A percentile compares a stretch with the other conserved stretches of the same genome.
Conservation (phyloP, 2,329 filamentous ascomycete genomes). For the Fonsecaea monophora region DNA sequence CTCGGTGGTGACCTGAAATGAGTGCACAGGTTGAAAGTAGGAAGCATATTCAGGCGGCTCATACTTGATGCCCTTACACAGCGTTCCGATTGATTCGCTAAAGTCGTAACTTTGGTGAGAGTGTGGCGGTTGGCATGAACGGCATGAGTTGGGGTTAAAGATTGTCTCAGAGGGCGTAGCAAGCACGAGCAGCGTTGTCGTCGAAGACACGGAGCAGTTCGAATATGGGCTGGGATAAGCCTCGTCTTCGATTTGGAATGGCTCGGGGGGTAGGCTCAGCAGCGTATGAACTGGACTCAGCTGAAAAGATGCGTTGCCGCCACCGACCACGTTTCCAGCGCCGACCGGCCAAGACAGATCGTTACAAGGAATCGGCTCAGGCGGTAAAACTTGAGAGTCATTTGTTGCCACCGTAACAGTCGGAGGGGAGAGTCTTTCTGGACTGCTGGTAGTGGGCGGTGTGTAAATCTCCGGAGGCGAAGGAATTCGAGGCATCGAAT, state of each 20-base stretch:
- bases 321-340: neutral
- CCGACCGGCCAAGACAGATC: neutral
- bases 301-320: neutral
- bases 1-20: neutral
- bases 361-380: neutral
- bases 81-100: constrained; percentile 12
- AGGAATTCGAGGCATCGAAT: neutral
- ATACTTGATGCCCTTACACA: constrained; percentile 4
- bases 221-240: neutral
- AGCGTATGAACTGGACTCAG: neutral
- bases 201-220: neutral
- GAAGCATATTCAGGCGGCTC: neutral
- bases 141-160: constrained; percentile 3
- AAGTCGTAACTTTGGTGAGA: constrained; percentile 16
- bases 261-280: neutral
- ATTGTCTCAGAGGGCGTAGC: neutral
- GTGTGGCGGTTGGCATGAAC: constrained; percentile 5
- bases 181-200: neutral
- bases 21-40: neutral
- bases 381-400: neutral
- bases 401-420: neutral
- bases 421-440: neutral
- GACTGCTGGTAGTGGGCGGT: neutral
- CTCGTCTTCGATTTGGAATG: neutral
- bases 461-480: neutral